phyloP scores from a whole-genome alignment of 2,329 filamentous ascomycete genomes.

The Trematosphaeria pertusa region DNA sequence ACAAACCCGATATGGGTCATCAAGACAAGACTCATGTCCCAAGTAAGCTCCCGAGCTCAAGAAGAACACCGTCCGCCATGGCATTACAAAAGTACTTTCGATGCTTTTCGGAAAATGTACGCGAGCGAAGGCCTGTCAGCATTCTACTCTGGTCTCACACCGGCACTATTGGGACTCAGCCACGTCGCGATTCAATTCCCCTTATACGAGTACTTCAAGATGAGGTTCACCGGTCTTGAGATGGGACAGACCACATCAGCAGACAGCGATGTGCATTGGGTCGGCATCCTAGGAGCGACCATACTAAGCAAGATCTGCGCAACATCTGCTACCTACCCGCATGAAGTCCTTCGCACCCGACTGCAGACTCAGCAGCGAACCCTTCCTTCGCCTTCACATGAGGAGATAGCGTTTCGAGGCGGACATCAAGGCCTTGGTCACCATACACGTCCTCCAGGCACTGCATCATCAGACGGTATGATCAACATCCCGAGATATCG shows the following conservation, averaged over 20 bases:
- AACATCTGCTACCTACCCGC: slow-evolving; percentile 93
- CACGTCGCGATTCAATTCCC: slow-evolving; percentile 98
- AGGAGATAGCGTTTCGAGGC: slow-evolving; percentile 59
- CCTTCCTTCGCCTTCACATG: slow-evolving; percentile 53
- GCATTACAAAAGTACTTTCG: slow-evolving; percentile 89
- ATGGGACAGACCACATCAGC: slow-evolving; percentile 74
- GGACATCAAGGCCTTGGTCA: slow-evolving; percentile 43
- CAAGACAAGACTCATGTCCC: slow-evolving; percentile 97
- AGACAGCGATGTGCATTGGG: slow-evolving; percentile 72
- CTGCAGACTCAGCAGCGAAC: slow-evolving; percentile 91
- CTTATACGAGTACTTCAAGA: slow-evolving; percentile 92
- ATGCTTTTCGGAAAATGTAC: slow-evolving; percentile 97
- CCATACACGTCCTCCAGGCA: slow-evolving; percentile 53
- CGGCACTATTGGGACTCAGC: slow-evolving; percentile 87
- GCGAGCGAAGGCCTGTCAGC: slow-evolving; percentile 83
- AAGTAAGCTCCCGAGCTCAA: slow-evolving; percentile 68
- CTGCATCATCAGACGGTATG: slow-evolving; percentile 64
- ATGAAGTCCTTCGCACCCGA: slow-evolving; percentile 92
- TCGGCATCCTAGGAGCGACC: slow-evolving; percentile 85
- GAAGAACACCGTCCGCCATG: slow-evolving; percentile 72
- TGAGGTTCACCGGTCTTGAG: slow-evolving; percentile 83
- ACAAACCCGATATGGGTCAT: slow-evolving; percentile 99
- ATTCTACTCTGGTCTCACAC: slow-evolving; percentile 94
- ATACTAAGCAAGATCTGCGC: slow-evolving; percentile 94
- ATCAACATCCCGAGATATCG: slow-evolving; percentile 67